These are phyloP conservation scores for Populus tomentosa DNA, from an alignment of 441 rosid species.

Conservation along the genomic window DNA sequence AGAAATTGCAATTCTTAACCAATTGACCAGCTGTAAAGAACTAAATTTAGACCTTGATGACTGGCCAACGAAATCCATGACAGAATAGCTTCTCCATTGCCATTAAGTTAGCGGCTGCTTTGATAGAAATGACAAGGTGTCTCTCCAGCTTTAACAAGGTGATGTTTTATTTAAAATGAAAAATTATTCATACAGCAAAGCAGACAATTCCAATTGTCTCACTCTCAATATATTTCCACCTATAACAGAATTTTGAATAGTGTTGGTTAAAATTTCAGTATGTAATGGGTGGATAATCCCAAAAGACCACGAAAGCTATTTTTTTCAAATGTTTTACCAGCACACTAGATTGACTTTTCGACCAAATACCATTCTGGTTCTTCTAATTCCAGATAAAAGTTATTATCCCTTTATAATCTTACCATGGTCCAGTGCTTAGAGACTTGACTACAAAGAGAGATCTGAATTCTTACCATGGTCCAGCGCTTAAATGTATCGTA, in stretches of 20 bases:
- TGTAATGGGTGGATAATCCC: not conserved
- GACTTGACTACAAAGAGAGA: not conserved
- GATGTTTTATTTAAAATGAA: not conserved
- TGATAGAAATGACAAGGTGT: not conserved
- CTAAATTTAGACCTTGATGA: not conserved
- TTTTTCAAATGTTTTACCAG: not conserved
- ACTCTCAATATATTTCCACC: not conserved
- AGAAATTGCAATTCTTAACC: not conserved
- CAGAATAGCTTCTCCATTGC: not conserved
- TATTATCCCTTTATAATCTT: too few relatives aligned
- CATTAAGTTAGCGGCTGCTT: not conserved
- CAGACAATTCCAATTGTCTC: not conserved
- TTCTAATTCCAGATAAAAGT: not conserved
- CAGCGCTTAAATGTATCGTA: conserved; percentile 91
- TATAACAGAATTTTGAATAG: not conserved
- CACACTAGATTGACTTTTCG: not conserved
- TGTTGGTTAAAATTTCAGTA: not conserved
- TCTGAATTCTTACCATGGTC: conserved; percentile 52
- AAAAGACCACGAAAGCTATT: not conserved
- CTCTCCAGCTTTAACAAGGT: not conserved
- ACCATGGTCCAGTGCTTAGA: not conserved
- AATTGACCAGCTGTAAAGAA: not conserved
- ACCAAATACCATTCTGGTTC: not conserved
- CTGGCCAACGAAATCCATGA: not conserved
- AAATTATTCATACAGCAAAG: not conserved